These are phyloP conservation scores for Cystobasidium slooffiae DNA, from an alignment of 1,284 basidiomycete genomes.

Conservation along the genomic window DNA sequence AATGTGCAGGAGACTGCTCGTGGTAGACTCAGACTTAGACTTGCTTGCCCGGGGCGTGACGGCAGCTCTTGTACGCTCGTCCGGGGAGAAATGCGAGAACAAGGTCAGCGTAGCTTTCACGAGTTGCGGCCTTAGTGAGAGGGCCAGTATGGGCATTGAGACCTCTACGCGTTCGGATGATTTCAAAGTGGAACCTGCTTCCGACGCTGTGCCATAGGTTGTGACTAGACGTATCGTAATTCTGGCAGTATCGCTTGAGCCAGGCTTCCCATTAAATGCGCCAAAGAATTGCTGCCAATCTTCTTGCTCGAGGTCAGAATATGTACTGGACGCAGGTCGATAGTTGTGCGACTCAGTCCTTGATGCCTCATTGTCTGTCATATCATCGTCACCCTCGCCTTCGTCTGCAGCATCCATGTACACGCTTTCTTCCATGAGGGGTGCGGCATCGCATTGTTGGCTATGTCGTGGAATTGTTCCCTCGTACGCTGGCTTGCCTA, in stretches of 20 bases:
- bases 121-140: not conserved
- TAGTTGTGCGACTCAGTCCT: no score
- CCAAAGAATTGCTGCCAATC: no score
- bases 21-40: no score
- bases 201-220: no score
- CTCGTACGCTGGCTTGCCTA: not conserved
- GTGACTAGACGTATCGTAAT: no score
- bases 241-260: no score
- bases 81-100: not conserved
- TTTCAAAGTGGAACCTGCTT: no score
- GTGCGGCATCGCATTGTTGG: not conserved
- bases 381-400: not conserved
- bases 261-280: no score
- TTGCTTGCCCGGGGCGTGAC: no score
- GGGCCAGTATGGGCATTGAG: not conserved
- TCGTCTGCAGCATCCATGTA: constrained; percentile 9
- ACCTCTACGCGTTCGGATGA: not conserved
- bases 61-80: not conserved
- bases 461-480: not conserved
- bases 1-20: no score
- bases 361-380: not conserved
- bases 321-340: no score
- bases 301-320: no score
- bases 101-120: not conserved
- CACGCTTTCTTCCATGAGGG: not conserved